Conservation (phyloP, 2,329 filamentous ascomycete genomes). For the Fusarium odoratissimum region DNA sequence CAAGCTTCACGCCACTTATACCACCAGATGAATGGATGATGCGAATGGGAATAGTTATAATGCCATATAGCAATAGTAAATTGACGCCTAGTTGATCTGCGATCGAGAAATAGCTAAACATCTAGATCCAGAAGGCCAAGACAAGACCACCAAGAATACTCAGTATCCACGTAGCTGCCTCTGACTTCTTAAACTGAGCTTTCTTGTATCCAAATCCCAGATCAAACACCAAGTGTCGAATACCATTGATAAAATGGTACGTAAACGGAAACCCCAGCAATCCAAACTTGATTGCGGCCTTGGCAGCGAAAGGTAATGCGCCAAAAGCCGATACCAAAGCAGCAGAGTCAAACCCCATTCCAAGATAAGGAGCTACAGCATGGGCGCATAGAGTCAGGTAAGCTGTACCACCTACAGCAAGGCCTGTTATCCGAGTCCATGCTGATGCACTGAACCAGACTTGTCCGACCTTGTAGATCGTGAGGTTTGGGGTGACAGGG, state of each 20-base stretch:
- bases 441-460: conserved; percentile 31
- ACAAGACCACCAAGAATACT: conserved; percentile 8
- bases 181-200: conserved; percentile 17
- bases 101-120: not conserved
- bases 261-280: conserved; percentile 21
- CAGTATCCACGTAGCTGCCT: conserved; percentile 18
- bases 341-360: conserved; percentile 5
- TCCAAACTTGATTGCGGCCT: conserved; percentile 19
- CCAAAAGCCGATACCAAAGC: conserved; percentile 10
- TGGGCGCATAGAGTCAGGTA: conserved; percentile 13
- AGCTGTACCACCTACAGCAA: conserved; percentile 14
- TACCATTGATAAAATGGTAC: conserved; percentile 27
- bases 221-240: conserved; percentile 29
- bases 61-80: not conserved
- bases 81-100: not conserved
- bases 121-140: conserved; percentile 16
- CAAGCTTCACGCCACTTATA: not conserved
- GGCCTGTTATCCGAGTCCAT: conserved; percentile 27
- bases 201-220: conserved; percentile 28
- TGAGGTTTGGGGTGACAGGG: conserved; percentile 17
- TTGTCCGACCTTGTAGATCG: conserved; percentile 22
- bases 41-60: not conserved
- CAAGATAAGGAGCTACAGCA: conserved; percentile 12
- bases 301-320: conserved; percentile 4
- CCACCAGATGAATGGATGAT: not conserved